These are phyloP conservation scores for Fraxinus floribunda DNA, from an alignment of 305 asterid species.

Conservation along the genomic window DNA sequence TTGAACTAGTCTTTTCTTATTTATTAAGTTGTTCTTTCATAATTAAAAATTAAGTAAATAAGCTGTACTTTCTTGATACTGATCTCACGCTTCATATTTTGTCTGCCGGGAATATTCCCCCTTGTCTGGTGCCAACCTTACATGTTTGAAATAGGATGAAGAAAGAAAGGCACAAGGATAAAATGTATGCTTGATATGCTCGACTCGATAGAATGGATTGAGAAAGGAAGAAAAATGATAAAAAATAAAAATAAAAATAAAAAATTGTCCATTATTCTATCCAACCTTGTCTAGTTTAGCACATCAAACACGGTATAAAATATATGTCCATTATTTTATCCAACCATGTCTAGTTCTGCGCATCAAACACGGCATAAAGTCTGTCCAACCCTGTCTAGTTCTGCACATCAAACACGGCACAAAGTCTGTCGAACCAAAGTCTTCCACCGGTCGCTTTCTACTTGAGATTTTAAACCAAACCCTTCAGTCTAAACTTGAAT, in stretches of 20 bases:
- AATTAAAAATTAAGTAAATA: background rate
- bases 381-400: background rate
- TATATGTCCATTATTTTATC: background rate
- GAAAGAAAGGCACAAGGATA: background rate
- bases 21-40: background rate
- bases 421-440: background rate
- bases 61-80: background rate
- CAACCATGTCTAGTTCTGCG: background rate
- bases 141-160: background rate
- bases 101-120: slow-evolving; percentile 29
- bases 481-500: background rate
- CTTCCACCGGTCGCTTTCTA: slow-evolving; percentile 36
- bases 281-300: background rate
- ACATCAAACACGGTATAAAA: too few species aligned
- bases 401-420: slow-evolving; percentile 15
- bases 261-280: background rate
- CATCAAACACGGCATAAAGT: background rate
- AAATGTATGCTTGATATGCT: background rate
- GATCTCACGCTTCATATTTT: background rate
- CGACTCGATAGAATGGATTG: background rate
- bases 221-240: background rate
- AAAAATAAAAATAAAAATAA: background rate
- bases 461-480: slow-evolving; percentile 10
- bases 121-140: slow-evolving; percentile 23
- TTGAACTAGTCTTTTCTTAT: background rate